Percentiles rank a stretch among this genome's conserved stretches.
Conservation (phyloP, 1,284 basidiomycete genomes). For the Moesziomyces sp. region DNA sequence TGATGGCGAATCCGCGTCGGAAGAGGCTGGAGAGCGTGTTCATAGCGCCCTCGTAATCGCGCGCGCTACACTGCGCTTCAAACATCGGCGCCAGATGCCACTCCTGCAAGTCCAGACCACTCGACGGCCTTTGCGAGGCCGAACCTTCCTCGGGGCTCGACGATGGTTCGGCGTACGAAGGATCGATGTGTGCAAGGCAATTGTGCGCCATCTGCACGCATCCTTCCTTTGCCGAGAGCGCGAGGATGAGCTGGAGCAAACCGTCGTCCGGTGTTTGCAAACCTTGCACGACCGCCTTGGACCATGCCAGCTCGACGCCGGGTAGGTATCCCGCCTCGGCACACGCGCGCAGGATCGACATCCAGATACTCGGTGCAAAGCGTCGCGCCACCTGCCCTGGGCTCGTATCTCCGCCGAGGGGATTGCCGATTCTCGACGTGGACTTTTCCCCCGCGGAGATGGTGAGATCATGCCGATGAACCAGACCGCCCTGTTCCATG, state of each 20-base stretch:
- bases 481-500: conserved; percentile 32
- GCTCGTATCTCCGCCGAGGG: conserved; percentile 9
- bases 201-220: conserved; percentile 27
- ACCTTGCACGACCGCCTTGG: conserved; percentile 25
- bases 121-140: not conserved
- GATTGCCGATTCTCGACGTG: not conserved
- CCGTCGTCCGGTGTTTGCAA: conserved; percentile 52
- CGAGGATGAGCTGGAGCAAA: conserved; percentile 35
- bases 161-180: conserved; percentile 1
- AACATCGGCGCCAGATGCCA: conserved; percentile 57
- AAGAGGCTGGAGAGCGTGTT: conserved; percentile 17
- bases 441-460: not conserved
- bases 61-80: conserved; percentile 47
- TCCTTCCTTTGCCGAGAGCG: conserved; percentile 46
- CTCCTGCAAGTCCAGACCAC: conserved; percentile 27
- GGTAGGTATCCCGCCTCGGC: conserved; percentile 49
- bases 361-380: conserved; percentile 49
- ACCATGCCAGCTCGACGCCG: conserved; percentile 55
- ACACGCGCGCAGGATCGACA: conserved; percentile 50
- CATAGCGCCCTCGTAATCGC: conserved; percentile 41
- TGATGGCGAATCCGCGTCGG: conserved; percentile 9
- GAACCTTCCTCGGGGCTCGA: not conserved
- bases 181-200: conserved; percentile 25
- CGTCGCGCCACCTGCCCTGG: conserved; percentile 22
- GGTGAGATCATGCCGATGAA: conserved; percentile 4